A percentile compares a stretch with the other conserved stretches of the same genome.
These are phyloP conservation scores for Phylloboletellus chloephorus DNA, from an alignment of 1,284 basidiomycete genomes.

Conservation along the genomic window DNA sequence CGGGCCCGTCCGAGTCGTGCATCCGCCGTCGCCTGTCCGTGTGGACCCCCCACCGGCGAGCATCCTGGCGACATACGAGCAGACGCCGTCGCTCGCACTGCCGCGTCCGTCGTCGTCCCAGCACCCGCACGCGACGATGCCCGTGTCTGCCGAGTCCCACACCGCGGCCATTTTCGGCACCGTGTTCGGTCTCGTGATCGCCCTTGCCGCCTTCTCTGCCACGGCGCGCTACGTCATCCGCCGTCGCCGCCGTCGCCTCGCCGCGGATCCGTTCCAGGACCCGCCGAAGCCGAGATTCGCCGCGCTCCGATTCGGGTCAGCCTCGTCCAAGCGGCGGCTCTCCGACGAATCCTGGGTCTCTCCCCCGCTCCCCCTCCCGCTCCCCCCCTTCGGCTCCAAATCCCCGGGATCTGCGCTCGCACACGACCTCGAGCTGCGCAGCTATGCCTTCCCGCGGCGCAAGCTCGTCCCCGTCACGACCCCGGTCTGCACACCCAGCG, in stretches of 20 bases:
- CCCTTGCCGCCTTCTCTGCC: constrained; percentile 10
- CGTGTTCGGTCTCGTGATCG: constrained; percentile 11
- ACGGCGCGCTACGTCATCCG: constrained; percentile 11
- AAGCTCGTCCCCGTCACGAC: constrained; percentile 22
- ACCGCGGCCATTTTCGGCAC: constrained; percentile 16
- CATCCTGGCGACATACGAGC: constrained; percentile 19
- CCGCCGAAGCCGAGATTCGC: constrained; percentile 11
- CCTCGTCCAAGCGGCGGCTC: constrained; percentile 17
- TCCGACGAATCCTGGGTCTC: constrained; percentile 30
- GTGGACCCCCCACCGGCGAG: constrained; percentile 1
- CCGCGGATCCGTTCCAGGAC: constrained; percentile 16
- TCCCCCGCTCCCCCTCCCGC: constrained; percentile 9
- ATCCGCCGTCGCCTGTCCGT: neutral
- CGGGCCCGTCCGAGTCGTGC: too few relatives aligned
- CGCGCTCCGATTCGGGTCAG: constrained; percentile 7
- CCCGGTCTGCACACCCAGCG: constrained; percentile 18
- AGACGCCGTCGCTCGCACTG: neutral
- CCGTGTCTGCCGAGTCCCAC: constrained; percentile 6
- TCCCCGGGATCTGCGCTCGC: constrained; percentile 10
- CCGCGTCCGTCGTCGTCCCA: constrained; percentile 13
- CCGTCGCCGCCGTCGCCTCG: constrained; percentile 11
- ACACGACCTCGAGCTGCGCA: constrained; percentile 14
- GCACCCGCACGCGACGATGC: constrained; percentile 13
- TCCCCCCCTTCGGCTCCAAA: neutral
- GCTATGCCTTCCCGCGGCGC: constrained; percentile 10